Conservation (phyloP, 2,329 filamentous ascomycete species). For the Pyricularia pennisetigena region DNA sequence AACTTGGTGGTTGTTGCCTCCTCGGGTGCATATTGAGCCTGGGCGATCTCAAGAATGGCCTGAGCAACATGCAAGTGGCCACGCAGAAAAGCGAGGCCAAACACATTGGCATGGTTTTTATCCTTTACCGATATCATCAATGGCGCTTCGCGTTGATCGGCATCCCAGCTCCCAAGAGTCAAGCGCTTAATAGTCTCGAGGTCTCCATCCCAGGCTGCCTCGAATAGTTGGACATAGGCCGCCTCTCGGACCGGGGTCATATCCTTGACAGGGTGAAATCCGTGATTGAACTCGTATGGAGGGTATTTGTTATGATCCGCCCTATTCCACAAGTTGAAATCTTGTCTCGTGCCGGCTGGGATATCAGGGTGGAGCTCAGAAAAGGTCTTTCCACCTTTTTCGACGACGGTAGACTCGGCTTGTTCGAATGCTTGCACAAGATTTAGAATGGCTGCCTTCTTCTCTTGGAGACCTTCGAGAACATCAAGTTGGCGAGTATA, state of each 20-base stretch:
- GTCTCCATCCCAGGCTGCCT: conserved; percentile 66
- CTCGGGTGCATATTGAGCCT: conserved; percentile 54
- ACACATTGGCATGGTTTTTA: conserved; percentile 40
- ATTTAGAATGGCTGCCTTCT: conserved; percentile 42
- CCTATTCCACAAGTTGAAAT: background rate
- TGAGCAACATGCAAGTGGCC: conserved; percentile 56
- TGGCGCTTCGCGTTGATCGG: conserved; percentile 42
- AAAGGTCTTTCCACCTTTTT: conserved; percentile 57
- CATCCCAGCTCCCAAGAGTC: conserved; percentile 50
- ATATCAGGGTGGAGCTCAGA: conserved; percentile 50
- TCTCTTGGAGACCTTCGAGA: conserved; percentile 31
- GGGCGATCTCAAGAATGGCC: conserved; percentile 59
- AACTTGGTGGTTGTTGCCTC: conserved; percentile 43
- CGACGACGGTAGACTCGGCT: conserved; percentile 43
- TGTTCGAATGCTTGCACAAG: conserved; percentile 41
- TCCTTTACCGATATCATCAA: conserved; percentile 55
- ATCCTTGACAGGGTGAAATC: conserved; percentile 42
- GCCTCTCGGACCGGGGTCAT: conserved; percentile 42
- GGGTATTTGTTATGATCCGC: conserved; percentile 6
- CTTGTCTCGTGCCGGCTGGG: conserved; percentile 9
- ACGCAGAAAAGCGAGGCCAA: conserved; percentile 57
- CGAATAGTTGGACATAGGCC: conserved; percentile 59
- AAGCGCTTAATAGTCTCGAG: conserved; percentile 53
- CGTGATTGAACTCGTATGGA: conserved; percentile 38
- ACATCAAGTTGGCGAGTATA: conserved; percentile 20